A percentile compares a stretch with the other conserved stretches of the same genome.
Conservation (phyloP, 2,329 filamentous ascomycete species). For the Rutstroemia sp. region DNA sequence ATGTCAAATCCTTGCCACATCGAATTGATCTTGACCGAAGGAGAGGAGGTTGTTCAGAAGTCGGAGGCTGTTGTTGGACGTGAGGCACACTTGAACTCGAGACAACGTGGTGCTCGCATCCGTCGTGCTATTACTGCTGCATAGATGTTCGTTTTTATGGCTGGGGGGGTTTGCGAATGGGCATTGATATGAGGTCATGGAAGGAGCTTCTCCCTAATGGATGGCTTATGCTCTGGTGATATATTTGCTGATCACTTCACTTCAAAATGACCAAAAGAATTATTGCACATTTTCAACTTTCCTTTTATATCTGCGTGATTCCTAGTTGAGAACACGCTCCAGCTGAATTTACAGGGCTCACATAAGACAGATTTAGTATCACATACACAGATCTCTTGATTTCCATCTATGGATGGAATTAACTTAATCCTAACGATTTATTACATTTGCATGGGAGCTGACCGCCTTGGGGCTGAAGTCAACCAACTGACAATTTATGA, state of each 20-base stretch:
- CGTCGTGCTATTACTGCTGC: constrained; percentile 59
- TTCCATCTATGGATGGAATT: too few species aligned
- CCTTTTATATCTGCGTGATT: too few species aligned
- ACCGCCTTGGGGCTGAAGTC: too few species aligned
- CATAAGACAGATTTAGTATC: background rate
- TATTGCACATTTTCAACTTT: background rate
- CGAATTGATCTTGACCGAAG: constrained; percentile 98
- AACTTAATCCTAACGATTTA: too few species aligned
- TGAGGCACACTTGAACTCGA: constrained; percentile 65
- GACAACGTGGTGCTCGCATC: constrained; percentile 75
- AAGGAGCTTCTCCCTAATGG: constrained; percentile 18
- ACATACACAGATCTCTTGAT: too few species aligned
- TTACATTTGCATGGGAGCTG: too few species aligned
- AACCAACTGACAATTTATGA: too few species aligned
- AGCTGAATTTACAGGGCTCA: background rate
- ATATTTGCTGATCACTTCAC: constrained; percentile 14
- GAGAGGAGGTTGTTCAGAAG: constrained; percentile 93
- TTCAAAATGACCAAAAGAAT: constrained; percentile 11
- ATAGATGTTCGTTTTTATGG: constrained; percentile 37
- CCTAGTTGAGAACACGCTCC: background rate
- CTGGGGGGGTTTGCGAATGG: constrained; percentile 22
- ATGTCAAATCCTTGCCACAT: constrained; percentile 99
- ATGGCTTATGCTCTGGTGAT: constrained; percentile 28
- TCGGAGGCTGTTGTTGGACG: constrained; percentile 59
- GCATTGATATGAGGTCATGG: constrained; percentile 17